Percentiles rank a stretch among this genome's conserved stretches.
Conservation (phyloP, 2,329 filamentous ascomycete genomes). For the Hymenoscyphus infarciens region DNA sequence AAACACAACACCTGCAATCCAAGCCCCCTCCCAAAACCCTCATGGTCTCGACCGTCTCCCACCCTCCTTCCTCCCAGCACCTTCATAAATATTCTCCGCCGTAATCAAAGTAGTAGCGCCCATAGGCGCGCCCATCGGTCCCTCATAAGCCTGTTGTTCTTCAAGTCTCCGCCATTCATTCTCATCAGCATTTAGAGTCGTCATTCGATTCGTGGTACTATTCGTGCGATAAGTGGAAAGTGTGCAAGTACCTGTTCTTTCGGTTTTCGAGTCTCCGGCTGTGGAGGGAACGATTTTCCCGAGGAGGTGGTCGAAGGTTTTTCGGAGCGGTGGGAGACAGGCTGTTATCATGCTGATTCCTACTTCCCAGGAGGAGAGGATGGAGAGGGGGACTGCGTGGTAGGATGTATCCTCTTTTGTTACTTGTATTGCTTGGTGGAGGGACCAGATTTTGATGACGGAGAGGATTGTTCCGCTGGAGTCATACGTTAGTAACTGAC, state of each 20-base stretch:
- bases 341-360: conserved; percentile 4
- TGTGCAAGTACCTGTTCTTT: background rate
- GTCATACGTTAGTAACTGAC: background rate
- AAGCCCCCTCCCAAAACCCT: no score
- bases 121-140: background rate
- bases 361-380: conserved; percentile 4
- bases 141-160: background rate
- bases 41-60: background rate
- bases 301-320: conserved; percentile 1
- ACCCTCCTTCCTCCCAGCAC: background rate
- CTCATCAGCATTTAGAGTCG: background rate
- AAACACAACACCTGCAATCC: background rate
- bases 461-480: background rate
- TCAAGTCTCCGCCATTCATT: background rate
- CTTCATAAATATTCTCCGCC: background rate
- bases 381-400: background rate
- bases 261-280: background rate
- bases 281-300: background rate
- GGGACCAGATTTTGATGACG: background rate
- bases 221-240: background rate
- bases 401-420: background rate
- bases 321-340: conserved; percentile 2
- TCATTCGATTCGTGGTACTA: background rate
- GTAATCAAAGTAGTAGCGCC: background rate
- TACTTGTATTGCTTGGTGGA: background rate